Base-by-base conservation (phyloP, 176 grass and related monocot species). In the Musa acuminata region DNA sequence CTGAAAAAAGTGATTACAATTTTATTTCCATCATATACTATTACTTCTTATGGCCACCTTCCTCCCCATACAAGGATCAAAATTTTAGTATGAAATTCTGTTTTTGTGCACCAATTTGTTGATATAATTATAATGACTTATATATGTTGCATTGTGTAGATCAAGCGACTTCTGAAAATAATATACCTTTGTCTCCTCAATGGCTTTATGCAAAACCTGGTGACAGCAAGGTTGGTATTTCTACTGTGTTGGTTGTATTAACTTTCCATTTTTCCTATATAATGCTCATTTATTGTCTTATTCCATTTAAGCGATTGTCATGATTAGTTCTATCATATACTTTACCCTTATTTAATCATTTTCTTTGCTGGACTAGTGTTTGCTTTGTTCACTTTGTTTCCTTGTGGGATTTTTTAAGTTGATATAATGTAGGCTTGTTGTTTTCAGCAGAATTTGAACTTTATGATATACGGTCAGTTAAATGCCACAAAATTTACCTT, bases 171-270 rank as follows among this genome's bases (percentile, higher is more conserved):
- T 72, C 82, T 65, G 90, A 94, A 16, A 94, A 95, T 83, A 93
- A 65, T 69, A 95, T 99, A 71, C 96, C 96, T 81, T 82, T 99
- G 54, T 99, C 96, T 85, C 91, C 96, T 25, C 96, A 95, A 76
- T 99, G 96, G 96, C 91, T 95, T 48, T 99, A 95, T 52, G 59
- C 88, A 21, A 99, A 94, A 83, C 96, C 86, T 21, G 86, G 68
- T 75, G 96, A 99, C 75, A 73, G 75, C 64, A 99, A 99, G 91
- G 88, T 99, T 60, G 52, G 72, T 68, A 12, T 72, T 72, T 21
- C 17, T 53, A 19, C 73, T 77, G 12, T 17, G 64, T 52, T 77
- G 62, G n/a, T 54, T 11, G 13, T 51, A 49, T 13, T 84, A 53
- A 75, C 5, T 43, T 59, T n/a, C 13, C n/a, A 55, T 19, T 52